These are phyloP conservation scores for Aspergillus saccharolyticus DNA, from an alignment of 495 filamentous ascomycete genomes.

Conservation along the genomic window DNA sequence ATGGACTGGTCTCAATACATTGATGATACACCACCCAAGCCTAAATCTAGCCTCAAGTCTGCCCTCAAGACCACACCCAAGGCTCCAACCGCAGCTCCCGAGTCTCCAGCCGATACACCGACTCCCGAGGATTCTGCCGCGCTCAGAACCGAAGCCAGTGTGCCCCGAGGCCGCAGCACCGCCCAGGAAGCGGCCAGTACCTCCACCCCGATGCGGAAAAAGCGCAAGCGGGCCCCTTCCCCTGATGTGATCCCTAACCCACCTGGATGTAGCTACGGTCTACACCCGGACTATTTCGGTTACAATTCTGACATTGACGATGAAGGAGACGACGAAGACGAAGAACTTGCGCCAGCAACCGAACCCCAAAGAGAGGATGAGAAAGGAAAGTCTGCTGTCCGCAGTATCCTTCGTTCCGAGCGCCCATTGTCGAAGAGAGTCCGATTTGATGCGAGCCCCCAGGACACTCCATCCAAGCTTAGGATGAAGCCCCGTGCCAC, in stretches of 20 bases:
- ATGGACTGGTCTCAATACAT: constrained; percentile 21
- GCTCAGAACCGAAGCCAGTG: neutral
- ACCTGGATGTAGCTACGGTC: constrained; percentile 37
- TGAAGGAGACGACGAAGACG: constrained; percentile 32
- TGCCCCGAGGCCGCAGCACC: constrained; percentile 2
- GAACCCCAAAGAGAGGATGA: constrained; percentile 7
- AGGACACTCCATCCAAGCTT: constrained; percentile 26
- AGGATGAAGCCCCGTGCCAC: constrained; percentile 19
- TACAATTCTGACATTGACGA: constrained; percentile 19
- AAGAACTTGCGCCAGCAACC: constrained; percentile 11
- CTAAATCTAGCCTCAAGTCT: neutral
- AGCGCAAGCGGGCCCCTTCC: constrained; percentile 39
- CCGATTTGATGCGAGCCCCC: constrained; percentile 27
- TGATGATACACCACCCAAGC: constrained; percentile 16
- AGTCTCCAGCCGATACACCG: neutral
- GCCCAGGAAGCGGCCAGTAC: neutral
- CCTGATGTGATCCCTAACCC: constrained; percentile 46
- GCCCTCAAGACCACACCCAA: constrained; percentile 1
- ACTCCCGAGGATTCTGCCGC: constrained; percentile 1
- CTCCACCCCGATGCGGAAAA: constrained; percentile 18
- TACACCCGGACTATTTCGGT: constrained; percentile 42
- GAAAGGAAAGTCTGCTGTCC: constrained; percentile 12
- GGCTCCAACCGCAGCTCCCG: neutral
- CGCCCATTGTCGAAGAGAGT: constrained; percentile 24
- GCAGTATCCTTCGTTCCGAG: constrained; percentile 19